phyloP scores from a whole-genome alignment of 805 yeast species.

The Wickerhamiella azymoides region DNA sequence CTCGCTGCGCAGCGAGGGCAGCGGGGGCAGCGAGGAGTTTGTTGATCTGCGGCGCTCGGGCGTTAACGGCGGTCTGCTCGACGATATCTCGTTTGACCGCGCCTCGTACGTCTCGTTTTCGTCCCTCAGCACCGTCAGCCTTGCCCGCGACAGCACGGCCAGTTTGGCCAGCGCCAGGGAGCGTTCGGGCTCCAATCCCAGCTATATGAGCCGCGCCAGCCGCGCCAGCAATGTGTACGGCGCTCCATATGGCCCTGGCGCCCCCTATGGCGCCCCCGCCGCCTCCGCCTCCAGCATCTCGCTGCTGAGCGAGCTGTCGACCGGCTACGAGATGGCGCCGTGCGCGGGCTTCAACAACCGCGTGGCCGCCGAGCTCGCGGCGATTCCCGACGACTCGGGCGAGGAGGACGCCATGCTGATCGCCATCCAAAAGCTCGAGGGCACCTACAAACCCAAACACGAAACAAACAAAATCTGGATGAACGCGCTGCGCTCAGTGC shows the following conservation, averaged over 20 bases:
- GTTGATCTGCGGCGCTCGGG: constrained; percentile 3
- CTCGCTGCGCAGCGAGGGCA: neutral
- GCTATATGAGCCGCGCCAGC: neutral
- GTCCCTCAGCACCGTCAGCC: constrained; percentile 1
- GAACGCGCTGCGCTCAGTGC: constrained; percentile 7
- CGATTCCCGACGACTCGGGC: constrained; percentile 66
- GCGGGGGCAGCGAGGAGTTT: neutral
- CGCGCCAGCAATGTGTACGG: neutral
- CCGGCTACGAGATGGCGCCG: constrained; percentile 21
- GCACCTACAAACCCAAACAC: constrained; percentile 26
- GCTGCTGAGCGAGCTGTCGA: constrained; percentile 18
- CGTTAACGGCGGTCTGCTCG: neutral
- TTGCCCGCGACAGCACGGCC: neutral
- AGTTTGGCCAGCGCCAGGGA: too few relatives aligned
- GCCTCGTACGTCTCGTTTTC: constrained; percentile 5
- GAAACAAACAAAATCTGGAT: neutral
- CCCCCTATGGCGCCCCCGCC: too few relatives aligned
- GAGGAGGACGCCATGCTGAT: constrained; percentile 53
- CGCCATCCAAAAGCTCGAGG: constrained; percentile 70
- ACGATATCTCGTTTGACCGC: constrained; percentile 2
- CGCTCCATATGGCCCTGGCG: neutral
- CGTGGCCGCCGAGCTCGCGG: constrained; percentile 63
- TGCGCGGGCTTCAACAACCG: constrained; percentile 34
- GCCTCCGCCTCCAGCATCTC: constrained; percentile 16
- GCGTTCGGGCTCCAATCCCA: too few relatives aligned